Evolutionary conservation across 805 yeast species (phyloP), one percentile per base, ranked within the genome.

Genomic region (Yamadazyma laniorum): DNA sequence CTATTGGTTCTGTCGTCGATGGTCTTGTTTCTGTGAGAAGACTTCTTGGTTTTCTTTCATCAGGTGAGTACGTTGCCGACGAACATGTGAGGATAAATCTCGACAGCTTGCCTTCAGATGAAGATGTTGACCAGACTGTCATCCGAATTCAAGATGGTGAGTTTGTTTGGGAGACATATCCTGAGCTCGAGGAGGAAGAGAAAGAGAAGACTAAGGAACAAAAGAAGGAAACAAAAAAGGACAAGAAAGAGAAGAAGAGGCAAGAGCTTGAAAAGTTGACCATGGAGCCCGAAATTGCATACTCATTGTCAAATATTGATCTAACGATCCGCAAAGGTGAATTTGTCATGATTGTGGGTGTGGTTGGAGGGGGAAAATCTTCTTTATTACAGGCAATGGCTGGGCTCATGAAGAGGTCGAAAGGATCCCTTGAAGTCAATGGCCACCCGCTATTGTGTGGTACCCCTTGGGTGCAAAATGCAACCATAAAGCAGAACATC

Each of bases 1-100:
- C 87, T 1, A 60, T 83, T 29, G 77, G 82, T 30, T 68, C 85
- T 1, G 76, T 78, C 35, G 70, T 80, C 9, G 93, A 85, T 63
- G 87, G 82, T 17, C 59, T 70, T 32, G 63, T 81, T 39, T 87
- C 83, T 15, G 51, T 82, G 18, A 68, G 63, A 16, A 72, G 91
- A 64, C 68, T 80, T 13, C 74, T 77, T 35, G 71, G 62, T 23
- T 67, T 72, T 47, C 56, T 85, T 50, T 63, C 75, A 46, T 58
- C 76, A 12, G 54, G 55, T 8, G 77, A 71, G 43, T 2, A 69
- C 3, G 33, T 12, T 4, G 11, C 12, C 2, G 34, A 38, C 3
- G 67, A 59, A 32, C 63, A 59, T 13, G 40, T 43, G 16, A 37
- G 38, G 12, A 51, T 58, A 13, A 56, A 50, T 7, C 65, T 61